Conservation (phyloP, 495 filamentous ascomycete species). For the Lophiotrema nucula region DNA sequence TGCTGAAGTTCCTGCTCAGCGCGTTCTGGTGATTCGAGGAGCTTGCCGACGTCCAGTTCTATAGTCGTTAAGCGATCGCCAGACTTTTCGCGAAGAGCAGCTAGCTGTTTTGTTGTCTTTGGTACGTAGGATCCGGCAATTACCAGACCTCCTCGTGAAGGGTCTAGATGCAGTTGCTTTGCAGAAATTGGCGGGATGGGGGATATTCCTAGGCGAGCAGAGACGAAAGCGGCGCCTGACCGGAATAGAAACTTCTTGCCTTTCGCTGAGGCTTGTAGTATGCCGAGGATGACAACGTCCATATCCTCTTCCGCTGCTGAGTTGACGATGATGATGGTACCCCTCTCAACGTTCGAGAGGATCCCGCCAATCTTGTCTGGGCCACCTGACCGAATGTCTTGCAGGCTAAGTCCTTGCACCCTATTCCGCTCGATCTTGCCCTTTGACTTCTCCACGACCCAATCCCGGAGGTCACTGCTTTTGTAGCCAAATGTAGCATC, state of each 20-base stretch:
- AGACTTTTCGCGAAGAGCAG: conserved; percentile 41
- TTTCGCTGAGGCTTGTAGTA: conserved; percentile 46
- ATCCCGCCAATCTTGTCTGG: conserved; percentile 43
- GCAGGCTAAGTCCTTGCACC: conserved; percentile 44
- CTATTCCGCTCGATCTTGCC: conserved; percentile 34
- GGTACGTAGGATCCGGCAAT: conserved; percentile 56
- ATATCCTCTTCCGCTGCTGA: conserved; percentile 54
- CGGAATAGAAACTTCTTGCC: conserved; percentile 54
- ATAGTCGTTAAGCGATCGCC: conserved; percentile 47
- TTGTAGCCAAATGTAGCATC: conserved; percentile 56
- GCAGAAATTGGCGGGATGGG: conserved; percentile 49
- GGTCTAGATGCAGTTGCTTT: conserved; percentile 42
- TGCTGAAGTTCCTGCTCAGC: conserved; percentile 14
- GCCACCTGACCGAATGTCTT: conserved; percentile 49
- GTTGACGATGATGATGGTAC: conserved; percentile 52
- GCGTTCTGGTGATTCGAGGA: conserved; percentile 42
- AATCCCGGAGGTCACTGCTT: conserved; percentile 51
- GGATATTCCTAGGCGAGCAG: conserved; percentile 52
- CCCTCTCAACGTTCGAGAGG: conserved; percentile 39
- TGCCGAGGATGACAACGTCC: conserved; percentile 50
- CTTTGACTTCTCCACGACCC: conserved; percentile 50
- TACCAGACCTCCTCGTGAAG: conserved; percentile 49
- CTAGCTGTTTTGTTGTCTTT: conserved; percentile 54
- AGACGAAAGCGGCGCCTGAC: conserved; percentile 56
- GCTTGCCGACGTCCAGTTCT: conserved; percentile 48